These are phyloP conservation scores for Blumeria graminis DNA, from an alignment of 2,329 filamentous ascomycete genomes.

Conservation along the genomic window DNA sequence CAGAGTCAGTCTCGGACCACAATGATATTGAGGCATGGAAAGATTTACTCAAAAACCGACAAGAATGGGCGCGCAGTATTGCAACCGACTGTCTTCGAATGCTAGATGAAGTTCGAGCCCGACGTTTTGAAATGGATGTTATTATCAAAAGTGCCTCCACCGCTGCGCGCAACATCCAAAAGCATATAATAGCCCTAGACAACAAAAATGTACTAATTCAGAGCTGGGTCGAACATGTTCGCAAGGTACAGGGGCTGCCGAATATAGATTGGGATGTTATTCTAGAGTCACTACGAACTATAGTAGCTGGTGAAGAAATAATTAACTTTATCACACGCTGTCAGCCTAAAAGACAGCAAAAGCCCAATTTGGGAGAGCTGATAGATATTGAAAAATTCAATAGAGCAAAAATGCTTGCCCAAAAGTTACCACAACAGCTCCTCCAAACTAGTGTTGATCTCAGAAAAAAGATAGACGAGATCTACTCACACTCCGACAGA, in stretches of 20 bases:
- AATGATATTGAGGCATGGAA: conserved; percentile 75
- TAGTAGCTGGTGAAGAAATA: conserved; percentile 42
- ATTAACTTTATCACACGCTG: conserved; percentile 36
- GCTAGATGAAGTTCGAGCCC: conserved; percentile 33
- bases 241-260: conserved; percentile 41
- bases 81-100: conserved; percentile 44
- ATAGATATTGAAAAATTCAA: conserved; percentile 50
- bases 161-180: conserved; percentile 63
- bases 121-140: conserved; percentile 48
- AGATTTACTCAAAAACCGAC: conserved; percentile 56
- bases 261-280: conserved; percentile 43
- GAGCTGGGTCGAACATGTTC: conserved; percentile 42
- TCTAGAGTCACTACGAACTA: conserved; percentile 35
- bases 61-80: conserved; percentile 52
- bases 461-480: conserved; percentile 31
- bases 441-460: conserved; percentile 33
- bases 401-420: conserved; percentile 43
- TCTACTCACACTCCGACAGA: conserved; percentile 35
- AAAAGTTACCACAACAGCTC: conserved; percentile 33
- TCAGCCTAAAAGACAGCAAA: conserved; percentile 20
- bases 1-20: conserved; percentile 62
- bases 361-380: conserved; percentile 46
- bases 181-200: conserved; percentile 47
- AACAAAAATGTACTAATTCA: conserved; percentile 46
- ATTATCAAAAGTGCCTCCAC: conserved; percentile 63